Conservation (phyloP, 1,139 yeast genomes). For the Pichia sp. region DNA sequence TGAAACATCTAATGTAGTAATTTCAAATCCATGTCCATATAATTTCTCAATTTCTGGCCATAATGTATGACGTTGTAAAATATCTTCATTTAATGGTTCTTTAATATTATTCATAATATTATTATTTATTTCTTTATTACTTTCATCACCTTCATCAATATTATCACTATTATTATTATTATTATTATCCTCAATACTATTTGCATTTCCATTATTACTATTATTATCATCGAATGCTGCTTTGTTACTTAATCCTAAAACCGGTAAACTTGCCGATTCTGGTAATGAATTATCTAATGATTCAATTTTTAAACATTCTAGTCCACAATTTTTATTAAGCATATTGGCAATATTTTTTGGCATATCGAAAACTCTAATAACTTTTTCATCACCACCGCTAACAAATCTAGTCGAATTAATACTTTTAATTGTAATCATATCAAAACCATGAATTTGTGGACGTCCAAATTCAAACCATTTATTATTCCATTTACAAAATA, state of each 20-base stretch:
- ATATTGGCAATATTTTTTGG: constrained; percentile 73
- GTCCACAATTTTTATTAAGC: constrained; percentile 44
- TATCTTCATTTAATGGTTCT: constrained; percentile 79
- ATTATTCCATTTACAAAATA: constrained; percentile 59
- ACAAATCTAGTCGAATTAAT: constrained; percentile 61
- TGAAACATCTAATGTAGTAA: constrained; percentile 69
- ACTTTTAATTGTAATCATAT: constrained; percentile 78
- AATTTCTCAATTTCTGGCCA: constrained; percentile 94
- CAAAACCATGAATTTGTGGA: constrained; percentile 98
- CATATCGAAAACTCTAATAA: constrained; percentile 80
- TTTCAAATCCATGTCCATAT: constrained; percentile 97
- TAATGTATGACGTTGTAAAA: constrained; percentile 81
- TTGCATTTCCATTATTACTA: constrained; percentile 37
- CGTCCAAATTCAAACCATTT: constrained; percentile 91
- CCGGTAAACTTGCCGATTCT: constrained; percentile 87
- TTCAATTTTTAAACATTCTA: constrained; percentile 29
- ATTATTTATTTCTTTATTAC: constrained; percentile 33
- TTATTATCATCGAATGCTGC: constrained; percentile 45
- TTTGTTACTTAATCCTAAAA: constrained; percentile 88
- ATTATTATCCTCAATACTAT: constrained; percentile 34
- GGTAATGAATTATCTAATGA: constrained; percentile 37
- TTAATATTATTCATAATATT: constrained; percentile 41
- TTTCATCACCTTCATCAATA: constrained; percentile 33
- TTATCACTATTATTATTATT: constrained; percentile 38
- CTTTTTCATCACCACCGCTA: constrained; percentile 95